Percentiles rank a stretch among this genome's conserved stretches.
These are phyloP conservation scores for Rhizopus delemar DNA, from an alignment of 371 early-diverging fungal species.

Conservation along the genomic window DNA sequence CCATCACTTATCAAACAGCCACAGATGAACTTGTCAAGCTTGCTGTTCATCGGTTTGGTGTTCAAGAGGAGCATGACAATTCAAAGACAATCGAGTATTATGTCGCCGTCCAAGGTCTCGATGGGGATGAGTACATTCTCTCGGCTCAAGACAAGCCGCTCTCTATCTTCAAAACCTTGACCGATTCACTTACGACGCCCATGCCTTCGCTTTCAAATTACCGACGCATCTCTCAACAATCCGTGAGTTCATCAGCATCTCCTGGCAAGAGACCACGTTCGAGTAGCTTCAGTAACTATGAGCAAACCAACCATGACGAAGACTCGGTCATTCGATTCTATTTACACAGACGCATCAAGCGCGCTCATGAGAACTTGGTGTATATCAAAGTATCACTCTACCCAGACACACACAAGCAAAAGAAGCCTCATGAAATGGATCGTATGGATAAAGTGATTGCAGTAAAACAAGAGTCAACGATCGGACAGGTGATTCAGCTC, in stretches of 20 bases:
- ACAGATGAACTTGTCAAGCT: constrained; percentile 55
- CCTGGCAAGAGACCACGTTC: constrained; percentile 32
- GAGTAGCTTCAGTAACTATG: constrained; percentile 48
- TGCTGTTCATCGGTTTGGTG: constrained; percentile 51
- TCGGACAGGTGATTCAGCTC: constrained; percentile 43
- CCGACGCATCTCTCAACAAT: constrained; percentile 30
- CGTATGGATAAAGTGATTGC: constrained; percentile 56
- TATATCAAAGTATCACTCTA: constrained; percentile 51
- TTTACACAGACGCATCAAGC: constrained; percentile 45
- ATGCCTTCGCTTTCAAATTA: constrained; percentile 50
- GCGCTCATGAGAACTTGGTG: constrained; percentile 39
- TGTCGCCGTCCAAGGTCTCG: constrained; percentile 58
- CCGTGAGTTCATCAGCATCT: constrained; percentile 7
- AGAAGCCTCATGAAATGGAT: constrained; percentile 33
- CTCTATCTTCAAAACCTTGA: constrained; percentile 60
- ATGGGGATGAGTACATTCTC: constrained; percentile 63
- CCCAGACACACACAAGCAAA: constrained; percentile 27
- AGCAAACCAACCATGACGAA: constrained; percentile 45
- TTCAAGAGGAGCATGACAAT: constrained; percentile 28
- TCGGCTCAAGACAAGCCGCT: constrained; percentile 60
- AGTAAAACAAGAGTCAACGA: constrained; percentile 33
- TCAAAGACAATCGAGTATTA: constrained; percentile 45
- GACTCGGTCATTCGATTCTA: constrained; percentile 49
- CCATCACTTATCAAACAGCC: constrained; percentile 40
- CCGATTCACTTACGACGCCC: constrained; percentile 62